Evolutionary conservation across 805 yeast species (phyloP).

Genomic region (Saturnispora kantuleensis): DNA sequence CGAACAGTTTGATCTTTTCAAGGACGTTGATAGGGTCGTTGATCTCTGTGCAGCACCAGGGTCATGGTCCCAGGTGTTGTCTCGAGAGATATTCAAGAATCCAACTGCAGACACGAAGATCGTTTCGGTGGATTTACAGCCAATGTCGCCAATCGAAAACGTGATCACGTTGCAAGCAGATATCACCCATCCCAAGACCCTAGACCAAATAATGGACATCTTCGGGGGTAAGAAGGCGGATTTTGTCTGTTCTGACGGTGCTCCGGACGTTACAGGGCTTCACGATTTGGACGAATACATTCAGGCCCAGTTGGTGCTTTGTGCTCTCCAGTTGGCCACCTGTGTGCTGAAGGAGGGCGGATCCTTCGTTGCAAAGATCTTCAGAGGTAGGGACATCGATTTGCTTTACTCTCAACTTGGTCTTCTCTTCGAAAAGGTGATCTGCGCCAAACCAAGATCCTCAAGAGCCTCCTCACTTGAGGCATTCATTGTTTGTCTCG

Average conservation of each 20-base stretch:
- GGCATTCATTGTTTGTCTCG: conserved; percentile 86
- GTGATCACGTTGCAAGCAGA: conserved; percentile 92
- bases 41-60: conserved; percentile 99
- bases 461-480: conserved; percentile 92
- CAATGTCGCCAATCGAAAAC: conserved; percentile 92
- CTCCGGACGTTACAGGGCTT: conserved; percentile 96
- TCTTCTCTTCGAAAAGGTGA: conserved; percentile 70
- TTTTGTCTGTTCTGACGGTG: conserved; percentile 94
- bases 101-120: conserved; percentile 40
- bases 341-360: conserved; percentile 87
- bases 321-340: conserved; percentile 87
- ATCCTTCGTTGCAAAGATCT: conserved; percentile 89
- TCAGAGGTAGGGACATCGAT: conserved; percentile 93
- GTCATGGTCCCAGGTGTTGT: conserved; percentile 94
- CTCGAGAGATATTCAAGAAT: conserved; percentile 46
- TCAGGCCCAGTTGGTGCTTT: conserved; percentile 85
- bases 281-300: conserved; percentile 96
- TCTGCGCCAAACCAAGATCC: conserved; percentile 94
- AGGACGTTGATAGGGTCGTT: conserved; percentile 72
- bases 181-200: conserved; percentile 90
- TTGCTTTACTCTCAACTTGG: conserved; percentile 88
- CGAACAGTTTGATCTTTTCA: conserved; percentile 77
- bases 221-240: conserved; percentile 94
- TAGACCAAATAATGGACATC: conserved; percentile 60
- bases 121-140: conserved; percentile 92